phyloP scores from a whole-genome alignment of 1,139 yeast genomes.

The Kodamaea alishanica region DNA sequence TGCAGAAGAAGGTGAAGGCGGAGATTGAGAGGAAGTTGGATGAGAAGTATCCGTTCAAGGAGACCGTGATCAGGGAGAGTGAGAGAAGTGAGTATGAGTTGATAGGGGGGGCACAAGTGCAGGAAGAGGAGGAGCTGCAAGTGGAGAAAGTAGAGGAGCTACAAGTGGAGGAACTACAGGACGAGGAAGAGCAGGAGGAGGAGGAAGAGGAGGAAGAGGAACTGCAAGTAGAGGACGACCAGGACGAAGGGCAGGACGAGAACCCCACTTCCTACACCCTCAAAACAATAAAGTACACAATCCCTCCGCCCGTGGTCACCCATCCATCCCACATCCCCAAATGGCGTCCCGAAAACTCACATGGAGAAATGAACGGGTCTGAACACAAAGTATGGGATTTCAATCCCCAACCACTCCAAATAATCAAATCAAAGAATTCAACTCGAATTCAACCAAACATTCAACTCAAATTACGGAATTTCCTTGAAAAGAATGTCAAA shows the following conservation, averaged over 20 bases:
- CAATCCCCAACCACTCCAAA: slow-evolving; percentile 28
- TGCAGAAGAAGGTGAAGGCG: slow-evolving; percentile 44
- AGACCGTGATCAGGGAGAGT: slow-evolving; percentile 26
- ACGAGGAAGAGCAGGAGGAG: slow-evolving; percentile 10
- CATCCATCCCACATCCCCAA: slow-evolving; percentile 74
- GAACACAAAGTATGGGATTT: slow-evolving; percentile 35
- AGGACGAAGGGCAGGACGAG: slow-evolving; percentile 18
- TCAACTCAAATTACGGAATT: slow-evolving; percentile 45
- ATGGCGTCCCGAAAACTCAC: slow-evolving; percentile 51
- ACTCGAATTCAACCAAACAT: slow-evolving; percentile 27
- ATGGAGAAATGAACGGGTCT: slow-evolving; percentile 41
- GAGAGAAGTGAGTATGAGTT: slow-evolving; percentile 22
- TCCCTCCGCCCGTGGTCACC: slow-evolving; percentile 62
- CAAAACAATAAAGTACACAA: slow-evolving; percentile 44
- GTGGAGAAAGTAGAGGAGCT: slow-evolving; percentile 1
- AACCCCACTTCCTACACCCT: no score
- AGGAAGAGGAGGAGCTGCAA: slow-evolving; percentile 6
- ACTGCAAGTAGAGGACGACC: slow-evolving; percentile 7
- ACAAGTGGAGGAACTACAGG: slow-evolving; percentile 4
- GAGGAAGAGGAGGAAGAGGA: slow-evolving; percentile 13
- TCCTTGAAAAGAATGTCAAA: slow-evolving; percentile 48
- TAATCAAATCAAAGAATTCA: slow-evolving; percentile 19
- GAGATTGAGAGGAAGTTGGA: slow-evolving; percentile 34
- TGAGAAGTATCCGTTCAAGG: slow-evolving; percentile 37
- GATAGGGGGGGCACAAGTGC: slow-evolving; percentile 14